Percentiles rank a stretch among this genome's conserved stretches.
phyloP scores from a whole-genome alignment of 2,329 filamentous ascomycete genomes.

The Rhexocercosporidium sp. region DNA sequence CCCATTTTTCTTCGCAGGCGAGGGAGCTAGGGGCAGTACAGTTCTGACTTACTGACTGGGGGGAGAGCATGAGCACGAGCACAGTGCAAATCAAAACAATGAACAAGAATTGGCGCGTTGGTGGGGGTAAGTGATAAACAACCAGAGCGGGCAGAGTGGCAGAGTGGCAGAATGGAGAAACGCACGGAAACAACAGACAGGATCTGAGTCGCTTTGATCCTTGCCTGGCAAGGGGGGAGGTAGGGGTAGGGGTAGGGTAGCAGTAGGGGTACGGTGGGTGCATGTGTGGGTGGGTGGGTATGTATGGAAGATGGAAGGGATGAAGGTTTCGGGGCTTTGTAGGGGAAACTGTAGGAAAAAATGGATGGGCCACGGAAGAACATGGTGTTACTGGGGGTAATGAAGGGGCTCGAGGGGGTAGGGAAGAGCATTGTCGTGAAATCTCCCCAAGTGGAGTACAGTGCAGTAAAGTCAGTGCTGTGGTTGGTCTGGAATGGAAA shows the following conservation, averaged over 20 bases:
- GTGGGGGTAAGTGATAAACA: constrained; percentile 8
- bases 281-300: neutral
- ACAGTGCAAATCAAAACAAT: constrained; percentile 25
- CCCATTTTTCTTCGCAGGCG: neutral
- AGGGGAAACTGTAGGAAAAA: neutral
- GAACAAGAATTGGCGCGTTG: constrained; percentile 12
- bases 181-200: constrained; percentile 2
- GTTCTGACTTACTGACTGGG: neutral
- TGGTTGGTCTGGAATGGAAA: neutral
- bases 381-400: too few relatives aligned
- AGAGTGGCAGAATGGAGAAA: constrained; percentile 19
- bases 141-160: neutral
- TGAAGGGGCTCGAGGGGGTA: neutral
- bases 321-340: constrained; percentile 8
- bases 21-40: neutral
- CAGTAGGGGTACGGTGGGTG: too few relatives aligned
- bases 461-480: neutral
- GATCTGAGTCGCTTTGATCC: neutral
- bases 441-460: neutral
- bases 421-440: constrained; percentile 1
- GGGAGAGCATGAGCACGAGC: neutral
- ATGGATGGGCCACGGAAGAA: neutral
- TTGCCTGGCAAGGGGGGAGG: neutral
- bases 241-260: too few relatives aligned
- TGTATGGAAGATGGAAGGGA: neutral